These are phyloP conservation scores for Colletotrichum eleusines DNA, from an alignment of 2,329 filamentous ascomycete genomes.

Conservation along the genomic window DNA sequence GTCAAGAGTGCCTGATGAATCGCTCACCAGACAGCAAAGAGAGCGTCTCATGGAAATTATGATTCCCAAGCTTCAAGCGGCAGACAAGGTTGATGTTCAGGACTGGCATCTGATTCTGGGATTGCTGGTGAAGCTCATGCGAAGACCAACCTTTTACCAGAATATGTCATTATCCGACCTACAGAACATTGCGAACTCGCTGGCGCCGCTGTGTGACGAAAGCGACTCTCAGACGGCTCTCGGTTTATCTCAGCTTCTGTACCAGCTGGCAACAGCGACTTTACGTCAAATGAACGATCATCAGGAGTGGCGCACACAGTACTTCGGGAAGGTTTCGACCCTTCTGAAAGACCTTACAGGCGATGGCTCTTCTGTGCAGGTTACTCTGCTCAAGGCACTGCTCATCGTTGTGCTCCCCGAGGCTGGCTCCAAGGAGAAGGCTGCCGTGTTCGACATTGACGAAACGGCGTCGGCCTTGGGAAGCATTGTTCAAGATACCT, in stretches of 20 bases:
- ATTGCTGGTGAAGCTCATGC: constrained; percentile 63
- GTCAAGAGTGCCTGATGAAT: constrained; percentile 52
- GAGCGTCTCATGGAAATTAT: constrained; percentile 57
- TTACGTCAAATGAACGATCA: constrained; percentile 60
- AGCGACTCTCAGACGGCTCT: constrained; percentile 23
- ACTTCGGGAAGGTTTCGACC: constrained; percentile 50
- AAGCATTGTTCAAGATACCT: constrained; percentile 17
- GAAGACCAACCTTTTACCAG: constrained; percentile 64
- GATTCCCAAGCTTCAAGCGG: constrained; percentile 44
- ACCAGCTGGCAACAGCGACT: constrained; percentile 45
- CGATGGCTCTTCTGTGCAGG: constrained; percentile 47
- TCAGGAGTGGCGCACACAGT: constrained; percentile 57
- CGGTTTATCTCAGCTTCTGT: constrained; percentile 28
- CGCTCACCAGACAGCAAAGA: constrained; percentile 57
- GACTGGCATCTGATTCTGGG: constrained; percentile 56
- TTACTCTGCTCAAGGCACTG: constrained; percentile 54
- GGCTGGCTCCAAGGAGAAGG: constrained; percentile 42
- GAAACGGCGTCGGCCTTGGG: constrained; percentile 10
- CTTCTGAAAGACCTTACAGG: constrained; percentile 43
- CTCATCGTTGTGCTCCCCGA: constrained; percentile 47
- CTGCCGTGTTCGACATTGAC: constrained; percentile 9
- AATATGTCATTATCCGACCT: constrained; percentile 57
- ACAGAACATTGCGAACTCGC: constrained; percentile 50
- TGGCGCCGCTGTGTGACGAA: constrained; percentile 41
- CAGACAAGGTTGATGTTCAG: constrained; percentile 46